Percentiles rank a stretch among this genome's conserved stretches.
Evolutionary conservation across 2,329 filamentous ascomycete genomes (phyloP).

Genomic region (Tolypocladium ophioglossoides): DNA sequence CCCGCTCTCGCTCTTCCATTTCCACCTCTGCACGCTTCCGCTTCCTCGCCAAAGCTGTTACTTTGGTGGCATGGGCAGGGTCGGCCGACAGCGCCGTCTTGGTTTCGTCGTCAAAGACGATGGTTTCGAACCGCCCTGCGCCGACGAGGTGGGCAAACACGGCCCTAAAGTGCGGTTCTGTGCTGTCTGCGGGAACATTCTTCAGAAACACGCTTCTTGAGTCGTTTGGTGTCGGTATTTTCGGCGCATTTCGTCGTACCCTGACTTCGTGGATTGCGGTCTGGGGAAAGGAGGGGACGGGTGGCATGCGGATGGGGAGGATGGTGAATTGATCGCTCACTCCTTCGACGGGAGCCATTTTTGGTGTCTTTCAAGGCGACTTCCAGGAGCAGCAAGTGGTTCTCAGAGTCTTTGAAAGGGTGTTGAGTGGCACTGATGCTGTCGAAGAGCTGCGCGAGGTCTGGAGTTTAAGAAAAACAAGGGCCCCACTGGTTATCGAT

Average conservation of each 20-base stretch:
- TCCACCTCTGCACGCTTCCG: constrained; percentile 37
- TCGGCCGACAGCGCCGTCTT: constrained; percentile 29
- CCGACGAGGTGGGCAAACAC: constrained; percentile 68
- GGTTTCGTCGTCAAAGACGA: constrained; percentile 60
- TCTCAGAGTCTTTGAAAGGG: neutral
- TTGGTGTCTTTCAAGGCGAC: neutral
- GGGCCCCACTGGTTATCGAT: neutral
- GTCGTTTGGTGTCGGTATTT: constrained; percentile 62
- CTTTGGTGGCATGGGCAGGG: constrained; percentile 35
- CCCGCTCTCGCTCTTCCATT: constrained; percentile 40
- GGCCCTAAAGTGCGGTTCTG: constrained; percentile 62
- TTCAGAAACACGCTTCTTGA: constrained; percentile 79
- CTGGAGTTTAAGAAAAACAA: neutral
- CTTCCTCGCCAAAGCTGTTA: constrained; percentile 28
- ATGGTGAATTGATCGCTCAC: constrained; percentile 50
- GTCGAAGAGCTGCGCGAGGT: neutral
- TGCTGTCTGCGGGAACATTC: constrained; percentile 79
- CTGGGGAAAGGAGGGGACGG: constrained; percentile 50
- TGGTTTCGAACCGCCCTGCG: constrained; percentile 65
- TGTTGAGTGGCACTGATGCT: neutral
- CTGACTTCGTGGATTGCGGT: constrained; percentile 73
- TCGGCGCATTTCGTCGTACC: constrained; percentile 72
- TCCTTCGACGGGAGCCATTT: constrained; percentile 17
- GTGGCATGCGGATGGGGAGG: constrained; percentile 57
- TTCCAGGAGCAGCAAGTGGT: no score